Percentiles rank a stretch among this genome's conserved stretches.
Evolutionary conservation across 768 basidiomycete species (phyloP).

Genomic region (Dentipellis sp.): DNA sequence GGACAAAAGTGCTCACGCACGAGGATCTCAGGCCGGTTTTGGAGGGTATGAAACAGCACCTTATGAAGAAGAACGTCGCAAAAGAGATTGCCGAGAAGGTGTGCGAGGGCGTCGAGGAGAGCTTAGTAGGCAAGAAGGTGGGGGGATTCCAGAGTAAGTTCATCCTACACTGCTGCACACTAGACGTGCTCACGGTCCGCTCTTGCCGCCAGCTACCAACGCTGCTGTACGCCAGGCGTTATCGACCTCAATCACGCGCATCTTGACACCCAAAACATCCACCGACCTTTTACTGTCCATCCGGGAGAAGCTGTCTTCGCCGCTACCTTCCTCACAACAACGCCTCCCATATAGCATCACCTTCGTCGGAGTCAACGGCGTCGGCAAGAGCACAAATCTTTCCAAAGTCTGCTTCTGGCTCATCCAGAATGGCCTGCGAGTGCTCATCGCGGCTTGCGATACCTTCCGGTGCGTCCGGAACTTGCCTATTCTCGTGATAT

Average conservation of each 20-base stretch:
- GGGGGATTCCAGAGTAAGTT: conserved; percentile 80
- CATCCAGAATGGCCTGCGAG: conserved; percentile 87
- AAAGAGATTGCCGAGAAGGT: conserved; percentile 92
- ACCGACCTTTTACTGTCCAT: conserved; percentile 95
- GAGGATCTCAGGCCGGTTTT: conserved; percentile 82
- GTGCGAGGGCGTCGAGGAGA: conserved; percentile 88
- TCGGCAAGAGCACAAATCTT: conserved; percentile 97
- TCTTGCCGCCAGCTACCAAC: conserved; percentile 53
- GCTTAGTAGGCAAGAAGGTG: conserved; percentile 83
- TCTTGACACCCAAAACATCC: conserved; percentile 92
- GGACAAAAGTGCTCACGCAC: conserved; percentile 73
- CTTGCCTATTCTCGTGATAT: too few relatives aligned
- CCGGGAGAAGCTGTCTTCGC: conserved; percentile 73
- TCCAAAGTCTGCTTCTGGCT: conserved; percentile 99
- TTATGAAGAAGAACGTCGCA: conserved; percentile 99
- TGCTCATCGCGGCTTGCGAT: conserved; percentile 97
- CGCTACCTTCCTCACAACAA: conserved; percentile 65
- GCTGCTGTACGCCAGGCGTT: conserved; percentile 78
- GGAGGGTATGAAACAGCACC: conserved; percentile 92
- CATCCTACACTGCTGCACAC: neutral
- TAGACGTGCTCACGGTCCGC: neutral
- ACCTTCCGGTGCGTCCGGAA: conserved; percentile 64
- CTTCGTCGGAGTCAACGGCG: conserved; percentile 98
- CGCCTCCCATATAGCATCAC: conserved; percentile 86
- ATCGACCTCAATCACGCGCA: conserved; percentile 80